Conservation (phyloP, 805 yeast genomes). For the Novakomyces olei region DNA sequence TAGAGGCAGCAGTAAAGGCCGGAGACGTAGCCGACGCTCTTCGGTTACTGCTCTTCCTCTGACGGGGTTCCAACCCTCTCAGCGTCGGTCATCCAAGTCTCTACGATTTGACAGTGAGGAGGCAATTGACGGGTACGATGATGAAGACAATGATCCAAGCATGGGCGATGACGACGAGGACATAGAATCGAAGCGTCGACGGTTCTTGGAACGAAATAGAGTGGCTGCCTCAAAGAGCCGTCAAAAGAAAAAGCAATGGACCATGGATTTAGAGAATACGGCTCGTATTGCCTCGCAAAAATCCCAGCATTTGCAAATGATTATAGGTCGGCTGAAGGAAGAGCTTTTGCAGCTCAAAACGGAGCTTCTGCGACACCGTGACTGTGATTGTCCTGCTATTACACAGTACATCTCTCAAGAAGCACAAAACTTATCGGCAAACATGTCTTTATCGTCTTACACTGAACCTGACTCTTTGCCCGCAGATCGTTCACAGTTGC, state of each 20-base stretch:
- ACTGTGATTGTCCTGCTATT: conserved; percentile 2
- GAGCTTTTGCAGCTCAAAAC: conserved; percentile 1
- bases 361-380: conserved; percentile 1
- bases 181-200: neutral
- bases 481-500: too few relatives aligned
- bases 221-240: conserved; percentile 5
- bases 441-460: too few relatives aligned
- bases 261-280: conserved; percentile 1
- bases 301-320: neutral
- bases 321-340: conserved; percentile 1
- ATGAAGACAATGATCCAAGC: too few relatives aligned
- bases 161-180: too few relatives aligned
- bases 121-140: too few relatives aligned
- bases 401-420: conserved; percentile 2
- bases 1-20: too few relatives aligned
- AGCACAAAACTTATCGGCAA: neutral
- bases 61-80: too few relatives aligned
- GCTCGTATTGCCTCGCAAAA: conserved; percentile 2
- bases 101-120: too few relatives aligned
- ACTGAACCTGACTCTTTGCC: too few relatives aligned
- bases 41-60: too few relatives aligned
- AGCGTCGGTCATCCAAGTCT: too few relatives aligned
- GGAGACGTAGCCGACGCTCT: too few relatives aligned
- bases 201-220: conserved; percentile 2
- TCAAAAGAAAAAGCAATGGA: conserved; percentile 3